These are phyloP conservation scores for Polytrichum formosum DNA, from an alignment of 225 moss, liverwort and hornwort species.

Conservation along the genomic window DNA sequence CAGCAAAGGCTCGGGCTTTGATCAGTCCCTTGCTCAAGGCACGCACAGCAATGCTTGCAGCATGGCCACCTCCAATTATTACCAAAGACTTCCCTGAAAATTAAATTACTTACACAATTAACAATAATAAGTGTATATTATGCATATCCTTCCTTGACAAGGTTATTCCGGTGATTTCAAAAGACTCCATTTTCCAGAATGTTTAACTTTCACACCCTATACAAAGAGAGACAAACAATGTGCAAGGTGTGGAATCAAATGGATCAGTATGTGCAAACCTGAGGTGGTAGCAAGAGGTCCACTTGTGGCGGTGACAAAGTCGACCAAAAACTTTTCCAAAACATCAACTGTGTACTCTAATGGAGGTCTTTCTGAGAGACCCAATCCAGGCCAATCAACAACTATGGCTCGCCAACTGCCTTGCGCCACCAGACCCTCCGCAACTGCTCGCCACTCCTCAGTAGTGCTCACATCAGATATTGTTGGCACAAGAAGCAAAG, in stretches of 20 bases:
- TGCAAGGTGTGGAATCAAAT: too few species aligned
- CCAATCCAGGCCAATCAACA: conserved; percentile 94
- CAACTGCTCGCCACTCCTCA: conserved; percentile 84
- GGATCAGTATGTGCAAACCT: conserved; percentile 24
- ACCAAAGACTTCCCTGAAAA: conserved; percentile 49
- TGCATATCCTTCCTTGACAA: background rate
- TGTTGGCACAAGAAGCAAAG: conserved; percentile 70
- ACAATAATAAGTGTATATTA: background rate
- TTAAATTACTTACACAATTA: conserved; percentile 5
- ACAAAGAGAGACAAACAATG: too few species aligned
- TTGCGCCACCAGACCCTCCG: conserved; percentile 51
- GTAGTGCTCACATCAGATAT: conserved; percentile 94
- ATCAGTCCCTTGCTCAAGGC: conserved; percentile 71
- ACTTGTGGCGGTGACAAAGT: conserved; percentile 55
- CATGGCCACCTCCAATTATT: conserved; percentile 85
- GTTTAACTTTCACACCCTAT: too few species aligned
- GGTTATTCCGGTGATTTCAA: too few species aligned
- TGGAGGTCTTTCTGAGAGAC: conserved; percentile 76
- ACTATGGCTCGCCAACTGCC: conserved; percentile 51
- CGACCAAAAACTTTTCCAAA: conserved; percentile 70
- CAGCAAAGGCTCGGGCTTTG: conserved; percentile 62
- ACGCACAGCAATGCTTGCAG: conserved; percentile 76
- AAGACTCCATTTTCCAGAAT: too few species aligned
- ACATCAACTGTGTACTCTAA: conserved; percentile 71
- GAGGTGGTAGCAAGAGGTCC: conserved; percentile 61